Base-by-base conservation (phyloP, 352 stramenopile genomes). In the Phytopythium sindhum region DNA sequence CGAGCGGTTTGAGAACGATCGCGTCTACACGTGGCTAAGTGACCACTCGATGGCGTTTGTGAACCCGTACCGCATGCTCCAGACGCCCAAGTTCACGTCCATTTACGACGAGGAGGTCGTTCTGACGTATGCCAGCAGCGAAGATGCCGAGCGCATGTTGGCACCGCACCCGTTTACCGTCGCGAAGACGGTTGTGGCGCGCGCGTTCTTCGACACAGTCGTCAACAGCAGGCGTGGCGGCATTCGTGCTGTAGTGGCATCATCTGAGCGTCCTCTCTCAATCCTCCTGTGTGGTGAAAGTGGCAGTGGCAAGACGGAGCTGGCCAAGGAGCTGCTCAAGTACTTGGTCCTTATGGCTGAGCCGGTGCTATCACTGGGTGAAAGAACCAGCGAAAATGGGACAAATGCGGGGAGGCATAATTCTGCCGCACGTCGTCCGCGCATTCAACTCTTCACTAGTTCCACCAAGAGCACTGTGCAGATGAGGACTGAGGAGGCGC, bases 101-200 rank as follows among this genome's bases (percentile, higher is more conserved):
- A 93, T 93, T 63, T 93, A 91, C 57, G 82, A 91, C 47, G 84
- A 93, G 57, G 75, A 90, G 39, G 81, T 91, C 33, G 84, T 91
- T 37, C 60, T 91, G 21, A 74, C 75, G 29, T 93, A 90, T 61
- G 68, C 70, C 21, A 60, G 83, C 55, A 89, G 75, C 2, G 62
- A 76, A 14, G 73, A 76, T 47, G 78, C 75, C 1, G 61, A 75
- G 45, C 64, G 58, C 23, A 62, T 68, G 29, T 54, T 90, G 17
- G 77, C 79, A 5, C 83, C 84, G 12, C 84, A 93, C 55, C 84
- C 84, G 26, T 93, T 91, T 64, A 77, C 79, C 11, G 82, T 93
- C 57, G 81, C 84, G 17, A 93, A 91, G 48, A 54, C 21, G 39
- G 10, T 9, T 11, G 28, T 41, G 26, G 8, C 39, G 11, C 56